Conservation (phyloP, 75 land plant genomes). For the Cunninghamia lanceolata region DNA sequence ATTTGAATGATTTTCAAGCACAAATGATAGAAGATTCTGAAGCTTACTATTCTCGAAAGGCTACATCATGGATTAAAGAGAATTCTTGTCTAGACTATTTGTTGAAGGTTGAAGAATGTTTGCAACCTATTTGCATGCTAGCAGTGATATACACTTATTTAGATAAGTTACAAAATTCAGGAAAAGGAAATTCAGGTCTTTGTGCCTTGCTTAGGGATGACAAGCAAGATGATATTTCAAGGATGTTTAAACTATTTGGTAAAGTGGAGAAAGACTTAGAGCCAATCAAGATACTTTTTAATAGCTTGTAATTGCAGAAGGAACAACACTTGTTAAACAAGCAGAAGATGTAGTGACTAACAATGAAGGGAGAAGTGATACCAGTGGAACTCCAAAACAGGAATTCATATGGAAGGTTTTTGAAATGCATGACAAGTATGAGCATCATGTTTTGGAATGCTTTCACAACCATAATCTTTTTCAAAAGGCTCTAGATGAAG, state of each 20-base stretch:
- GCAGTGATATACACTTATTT: slow-evolving; percentile 84
- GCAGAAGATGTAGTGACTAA: slow-evolving; percentile 89
- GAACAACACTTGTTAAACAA: slow-evolving; percentile 77
- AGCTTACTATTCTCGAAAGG: slow-evolving; percentile 77
- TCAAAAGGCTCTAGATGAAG: slow-evolving; percentile 95
- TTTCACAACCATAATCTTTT: slow-evolving; percentile 81
- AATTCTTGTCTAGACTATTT: slow-evolving; percentile 95
- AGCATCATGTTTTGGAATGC: slow-evolving; percentile 78
- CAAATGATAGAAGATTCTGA: slow-evolving; percentile 75
- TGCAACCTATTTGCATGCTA: slow-evolving; percentile 80
- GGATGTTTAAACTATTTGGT: slow-evolving; percentile 69
- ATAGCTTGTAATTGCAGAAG: slow-evolving; percentile 89
- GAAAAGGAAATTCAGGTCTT: slow-evolving; percentile 30
- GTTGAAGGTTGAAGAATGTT: slow-evolving; percentile 89
- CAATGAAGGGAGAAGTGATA: slow-evolving; percentile 23
- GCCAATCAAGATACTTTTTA: slow-evolving; percentile 68
- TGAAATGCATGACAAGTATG: slow-evolving; percentile 88
- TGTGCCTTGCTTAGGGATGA: no score
- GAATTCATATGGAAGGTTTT: slow-evolving; percentile 80
- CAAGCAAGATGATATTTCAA: slow-evolving; percentile 63
- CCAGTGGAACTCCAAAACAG: slow-evolving; percentile 19
- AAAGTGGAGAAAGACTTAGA: slow-evolving; percentile 50
- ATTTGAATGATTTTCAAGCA: slow-evolving; percentile 84
- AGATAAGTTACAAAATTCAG: slow-evolving; percentile 65
- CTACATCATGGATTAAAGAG: slow-evolving; percentile 83